Evolutionary conservation across 1,284 basidiomycete species (phyloP).

Genomic region (Athelia sp.): DNA sequence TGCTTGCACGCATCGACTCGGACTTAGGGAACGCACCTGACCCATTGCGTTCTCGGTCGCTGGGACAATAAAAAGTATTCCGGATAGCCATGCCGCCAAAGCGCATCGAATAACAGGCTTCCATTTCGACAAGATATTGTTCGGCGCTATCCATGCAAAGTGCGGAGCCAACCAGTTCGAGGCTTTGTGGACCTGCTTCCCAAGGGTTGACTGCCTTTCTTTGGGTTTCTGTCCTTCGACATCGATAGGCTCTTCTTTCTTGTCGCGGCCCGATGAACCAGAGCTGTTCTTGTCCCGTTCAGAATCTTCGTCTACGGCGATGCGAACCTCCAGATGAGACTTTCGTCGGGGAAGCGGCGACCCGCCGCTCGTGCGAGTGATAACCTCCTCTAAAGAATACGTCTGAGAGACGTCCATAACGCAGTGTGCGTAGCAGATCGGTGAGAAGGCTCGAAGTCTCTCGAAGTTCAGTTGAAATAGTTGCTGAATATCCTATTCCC

Average conservation of each 20-base stretch:
- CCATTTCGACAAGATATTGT: conserved; percentile 52
- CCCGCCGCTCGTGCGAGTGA: too few relatives aligned
- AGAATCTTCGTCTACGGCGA: not conserved
- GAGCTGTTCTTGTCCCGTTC: not conserved
- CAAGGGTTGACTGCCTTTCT: not conserved
- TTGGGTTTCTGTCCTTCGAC: not conserved
- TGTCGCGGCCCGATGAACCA: not conserved
- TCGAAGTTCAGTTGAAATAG: too few relatives aligned
- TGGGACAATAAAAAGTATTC: conserved; percentile 61
- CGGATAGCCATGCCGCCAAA: conserved; percentile 57
- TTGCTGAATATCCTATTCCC: too few relatives aligned
- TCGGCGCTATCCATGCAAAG: conserved; percentile 53
- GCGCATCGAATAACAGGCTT: conserved; percentile 67
- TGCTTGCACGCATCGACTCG: conserved; percentile 1
- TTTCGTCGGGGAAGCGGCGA: too few relatives aligned
- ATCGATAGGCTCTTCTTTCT: not conserved
- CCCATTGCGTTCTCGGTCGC: conserved; percentile 49
- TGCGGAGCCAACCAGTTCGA: conserved; percentile 2
- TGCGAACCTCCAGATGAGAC: not conserved
- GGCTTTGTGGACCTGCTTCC: not conserved
- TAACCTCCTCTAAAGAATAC: too few relatives aligned
- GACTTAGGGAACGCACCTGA: conserved; percentile 35
- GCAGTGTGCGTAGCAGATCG: too few relatives aligned
- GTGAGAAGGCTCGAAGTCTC: too few relatives aligned
- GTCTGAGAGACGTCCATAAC: too few relatives aligned